phyloP scores from a whole-genome alignment of 192 early-diverging fungal genomes.

The Cladochytrium replicatum region DNA sequence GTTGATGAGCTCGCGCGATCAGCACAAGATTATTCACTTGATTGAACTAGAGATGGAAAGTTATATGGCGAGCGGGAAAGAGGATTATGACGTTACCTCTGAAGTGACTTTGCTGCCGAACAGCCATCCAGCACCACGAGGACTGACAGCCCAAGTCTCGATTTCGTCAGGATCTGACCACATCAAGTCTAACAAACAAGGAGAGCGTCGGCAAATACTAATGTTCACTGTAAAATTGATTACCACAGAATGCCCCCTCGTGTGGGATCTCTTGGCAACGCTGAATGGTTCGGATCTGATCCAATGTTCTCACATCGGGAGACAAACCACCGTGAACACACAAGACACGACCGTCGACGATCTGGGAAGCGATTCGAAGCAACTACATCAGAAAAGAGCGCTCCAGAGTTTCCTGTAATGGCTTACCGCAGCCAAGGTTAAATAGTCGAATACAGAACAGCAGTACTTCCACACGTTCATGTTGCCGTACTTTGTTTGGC shows the following conservation, averaged over 20 bases:
- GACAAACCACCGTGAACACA: slow-evolving; percentile 92
- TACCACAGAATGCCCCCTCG: slow-evolving; percentile 84
- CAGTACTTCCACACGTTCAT: slow-evolving; percentile 95
- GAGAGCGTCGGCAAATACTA: neutral
- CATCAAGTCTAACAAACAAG: slow-evolving; percentile 68
- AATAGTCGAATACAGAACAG: slow-evolving; percentile 86
- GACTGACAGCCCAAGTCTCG: slow-evolving; percentile 83
- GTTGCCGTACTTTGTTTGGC: slow-evolving; percentile 89
- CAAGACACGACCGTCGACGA: slow-evolving; percentile 85
- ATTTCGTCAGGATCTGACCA: slow-evolving; percentile 96
- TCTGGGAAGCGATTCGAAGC: slow-evolving; percentile 35
- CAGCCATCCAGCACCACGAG: slow-evolving; percentile 89
- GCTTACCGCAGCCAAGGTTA: slow-evolving; percentile 81
- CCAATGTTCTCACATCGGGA: slow-evolving; percentile 83
- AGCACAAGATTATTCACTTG: slow-evolving; percentile 83
- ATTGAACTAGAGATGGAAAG: slow-evolving; percentile 55
- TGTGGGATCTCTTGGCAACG: slow-evolving; percentile 92
- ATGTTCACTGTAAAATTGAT: slow-evolving; percentile 5
- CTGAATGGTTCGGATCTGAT: slow-evolving; percentile 91
- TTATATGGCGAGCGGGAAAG: neutral
- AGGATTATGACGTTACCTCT: slow-evolving; percentile 42
- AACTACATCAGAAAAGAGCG: slow-evolving; percentile 2
- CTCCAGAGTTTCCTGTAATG: neutral
- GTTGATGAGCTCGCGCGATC: slow-evolving; percentile 92
- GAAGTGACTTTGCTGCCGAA: slow-evolving; percentile 92